These are phyloP conservation scores for Aspergillus oerlinghausenensis DNA, from an alignment of 2,329 filamentous ascomycete species.

Conservation along the genomic window DNA sequence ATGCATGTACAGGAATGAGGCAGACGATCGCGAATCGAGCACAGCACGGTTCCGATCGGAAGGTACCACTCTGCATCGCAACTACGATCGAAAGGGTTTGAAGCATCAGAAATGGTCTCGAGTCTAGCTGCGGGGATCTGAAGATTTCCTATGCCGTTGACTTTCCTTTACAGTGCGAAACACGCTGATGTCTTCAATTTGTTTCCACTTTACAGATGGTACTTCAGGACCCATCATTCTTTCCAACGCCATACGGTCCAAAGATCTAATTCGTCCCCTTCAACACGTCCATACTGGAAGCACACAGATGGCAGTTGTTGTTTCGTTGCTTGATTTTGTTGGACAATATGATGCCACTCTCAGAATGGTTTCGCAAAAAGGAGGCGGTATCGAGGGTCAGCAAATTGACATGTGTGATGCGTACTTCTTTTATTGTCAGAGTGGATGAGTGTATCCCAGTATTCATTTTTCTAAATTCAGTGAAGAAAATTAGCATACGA, in stretches of 20 bases:
- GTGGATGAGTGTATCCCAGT: neutral
- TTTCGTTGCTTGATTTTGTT: neutral
- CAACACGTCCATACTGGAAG: neutral
- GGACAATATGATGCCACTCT: neutral
- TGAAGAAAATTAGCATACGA: neutral
- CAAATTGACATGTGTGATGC: neutral
- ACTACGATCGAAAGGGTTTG: neutral
- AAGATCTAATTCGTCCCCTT: neutral
- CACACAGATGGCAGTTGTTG: neutral
- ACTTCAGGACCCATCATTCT: neutral
- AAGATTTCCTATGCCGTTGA: neutral
- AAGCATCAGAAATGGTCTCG: neutral
- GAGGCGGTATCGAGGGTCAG: neutral
- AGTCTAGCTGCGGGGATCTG: neutral
- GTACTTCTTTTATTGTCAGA: neutral
- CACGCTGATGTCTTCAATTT: neutral
- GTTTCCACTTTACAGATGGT: neutral
- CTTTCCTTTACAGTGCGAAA: neutral
- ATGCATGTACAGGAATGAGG: conserved; percentile 10
- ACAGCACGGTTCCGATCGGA: conserved; percentile 13
- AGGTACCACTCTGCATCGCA: neutral
- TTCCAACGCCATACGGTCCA: neutral
- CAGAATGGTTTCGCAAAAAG: neutral
- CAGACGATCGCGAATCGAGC: conserved; percentile 12
- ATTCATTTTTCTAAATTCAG: neutral